Base-by-base conservation (phyloP, 768 basidiomycete species). In the Panaeolus cyanescens region DNA sequence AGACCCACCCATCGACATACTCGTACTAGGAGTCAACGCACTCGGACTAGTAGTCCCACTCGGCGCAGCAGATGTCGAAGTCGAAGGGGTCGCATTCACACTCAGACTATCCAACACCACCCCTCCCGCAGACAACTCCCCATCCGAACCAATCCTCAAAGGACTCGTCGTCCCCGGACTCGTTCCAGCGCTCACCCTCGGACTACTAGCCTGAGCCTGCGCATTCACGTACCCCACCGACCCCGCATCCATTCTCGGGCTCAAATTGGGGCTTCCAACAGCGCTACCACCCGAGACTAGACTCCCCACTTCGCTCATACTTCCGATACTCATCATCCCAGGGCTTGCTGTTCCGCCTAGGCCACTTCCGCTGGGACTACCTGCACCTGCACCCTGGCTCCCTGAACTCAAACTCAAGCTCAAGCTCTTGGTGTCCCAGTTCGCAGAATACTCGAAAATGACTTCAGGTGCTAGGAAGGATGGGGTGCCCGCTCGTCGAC, bases 391-490 rank as follows among this genome's bases (percentile, higher is more conserved):
- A 28, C 3, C 15, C 28, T 12, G 13, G 30, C 25, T 30, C 22
- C 36, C 15, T 15, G 4, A 22, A 50, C 45, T 50, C 6, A 25
- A 25, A 50, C 45, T 50, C 45, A 22, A 15, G 17, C 45, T 28
- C 45, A 50, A 15, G 17, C 45, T 28, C 45, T 25, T 3, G n/a
- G 5, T 13, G 3, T 50, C 45, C 45, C 45, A 50, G 13, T 28
- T 28, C 45, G 45, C 45, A 9, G 45, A 50, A 62, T 80, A 83
- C 64, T 93, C 91, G 68, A 83, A 88, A 42, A 97, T 87, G 62
- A 98, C 88, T 76, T 99, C 97, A 20, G 97, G 97, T 2, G 97
- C 96, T 39, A 97, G 88, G 79, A 99, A 99, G 7, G 94, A 89
- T 3, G 97, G 97, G 1, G 93, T 96, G 13, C 97, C 97, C 0